Conservation (phyloP, 805 yeast species). For the Starmera caribaea region DNA sequence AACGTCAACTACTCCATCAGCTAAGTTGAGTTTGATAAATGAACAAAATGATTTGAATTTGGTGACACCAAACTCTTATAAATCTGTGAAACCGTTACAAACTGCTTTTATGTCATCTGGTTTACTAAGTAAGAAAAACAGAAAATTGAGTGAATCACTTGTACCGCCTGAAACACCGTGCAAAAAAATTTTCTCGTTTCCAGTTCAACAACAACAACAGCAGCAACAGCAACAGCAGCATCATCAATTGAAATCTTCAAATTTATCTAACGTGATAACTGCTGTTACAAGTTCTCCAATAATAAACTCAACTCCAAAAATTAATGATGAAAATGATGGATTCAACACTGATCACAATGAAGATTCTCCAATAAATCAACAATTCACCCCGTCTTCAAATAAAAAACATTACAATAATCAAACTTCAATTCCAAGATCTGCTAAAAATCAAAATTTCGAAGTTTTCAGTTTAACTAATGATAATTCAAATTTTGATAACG, state of each 20-base stretch:
- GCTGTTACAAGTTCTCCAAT: conserved; percentile 18
- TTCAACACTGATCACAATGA: conserved; percentile 3
- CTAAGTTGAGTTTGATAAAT: too few species aligned
- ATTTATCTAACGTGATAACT: conserved; percentile 19
- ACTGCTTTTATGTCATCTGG: conserved; percentile 78
- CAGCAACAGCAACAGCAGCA: conserved; percentile 7
- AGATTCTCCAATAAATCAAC: conserved; percentile 2
- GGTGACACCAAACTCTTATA: conserved; percentile 47
- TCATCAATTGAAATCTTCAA: conserved; percentile 11
- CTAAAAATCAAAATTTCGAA: conserved; percentile 24
- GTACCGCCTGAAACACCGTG: conserved; percentile 59
- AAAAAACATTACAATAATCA: too few species aligned
- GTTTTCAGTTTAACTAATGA: conserved; percentile 31
- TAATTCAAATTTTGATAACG: conserved; percentile 18
- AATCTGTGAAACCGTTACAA: conserved; percentile 73
- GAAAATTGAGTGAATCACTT: conserved; percentile 25
- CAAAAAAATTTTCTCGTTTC: conserved; percentile 29
- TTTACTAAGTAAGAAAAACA: conserved; percentile 49
- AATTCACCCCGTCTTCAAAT: too few species aligned
- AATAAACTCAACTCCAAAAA: conserved; percentile 16
- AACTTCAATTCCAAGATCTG: conserved; percentile 14
- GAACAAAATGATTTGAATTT: conserved; percentile 12
- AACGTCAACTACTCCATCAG: too few species aligned
- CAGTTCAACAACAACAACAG: background rate
- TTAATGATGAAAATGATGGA: conserved; percentile 7